A percentile compares a stretch with the other conserved stretches of the same genome.
Conservation (phyloP, 176 grass and related monocot species). For the Zoysia pacifica region DNA sequence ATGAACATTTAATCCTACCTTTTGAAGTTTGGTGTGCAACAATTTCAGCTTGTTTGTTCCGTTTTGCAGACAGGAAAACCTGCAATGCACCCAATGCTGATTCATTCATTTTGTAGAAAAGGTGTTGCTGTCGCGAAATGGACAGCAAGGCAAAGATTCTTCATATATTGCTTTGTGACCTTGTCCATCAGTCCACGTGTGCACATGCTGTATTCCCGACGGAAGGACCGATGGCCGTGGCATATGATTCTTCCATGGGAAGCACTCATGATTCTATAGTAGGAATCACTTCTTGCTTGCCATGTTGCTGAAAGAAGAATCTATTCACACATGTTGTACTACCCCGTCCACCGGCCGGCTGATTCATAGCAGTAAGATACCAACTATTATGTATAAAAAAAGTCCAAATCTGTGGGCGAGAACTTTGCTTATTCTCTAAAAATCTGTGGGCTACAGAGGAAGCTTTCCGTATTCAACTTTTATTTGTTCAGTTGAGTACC, state of each 20-base stretch:
- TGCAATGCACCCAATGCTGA: not conserved
- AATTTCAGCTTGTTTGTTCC: not conserved
- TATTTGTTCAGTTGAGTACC: not conserved
- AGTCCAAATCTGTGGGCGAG: not conserved
- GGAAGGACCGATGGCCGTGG: not conserved
- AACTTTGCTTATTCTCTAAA: slow-evolving; percentile 14
- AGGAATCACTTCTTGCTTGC: slow-evolving; percentile 22
- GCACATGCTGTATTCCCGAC: not conserved
- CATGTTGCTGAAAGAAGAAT: slow-evolving; percentile 16
- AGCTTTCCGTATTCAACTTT: slow-evolving; percentile 11
- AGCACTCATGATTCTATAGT: not conserved
- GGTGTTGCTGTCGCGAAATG: not conserved
- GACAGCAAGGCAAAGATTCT: not conserved
- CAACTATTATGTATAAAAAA: slow-evolving; percentile 15
- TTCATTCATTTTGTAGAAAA: not conserved
- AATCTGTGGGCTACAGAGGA: not conserved
- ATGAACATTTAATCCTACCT: not conserved
- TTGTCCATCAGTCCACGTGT: not conserved
- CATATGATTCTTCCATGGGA: not conserved
- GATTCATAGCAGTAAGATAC: not conserved
- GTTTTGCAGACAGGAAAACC: slow-evolving; percentile 12
- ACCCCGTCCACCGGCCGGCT: slow-evolving; percentile 25
- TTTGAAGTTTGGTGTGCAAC: not conserved
- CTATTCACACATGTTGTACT: not conserved
- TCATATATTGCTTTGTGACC: not conserved